phyloP scores from a whole-genome alignment of 148 eudicot genomes.

The Cornus kousa region DNA sequence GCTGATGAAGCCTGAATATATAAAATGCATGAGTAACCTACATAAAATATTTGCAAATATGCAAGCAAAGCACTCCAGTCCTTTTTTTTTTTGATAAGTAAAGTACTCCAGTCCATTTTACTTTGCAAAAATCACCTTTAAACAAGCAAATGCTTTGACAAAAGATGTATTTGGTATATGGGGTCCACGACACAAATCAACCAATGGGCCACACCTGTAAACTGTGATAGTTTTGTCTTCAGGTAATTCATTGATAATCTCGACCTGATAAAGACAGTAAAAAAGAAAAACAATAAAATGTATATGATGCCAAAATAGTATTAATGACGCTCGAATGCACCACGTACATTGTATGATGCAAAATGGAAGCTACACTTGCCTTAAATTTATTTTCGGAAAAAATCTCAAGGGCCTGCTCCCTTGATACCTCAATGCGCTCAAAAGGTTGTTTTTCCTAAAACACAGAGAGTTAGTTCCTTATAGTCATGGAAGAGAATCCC shows the following conservation, averaged over 20 bases:
- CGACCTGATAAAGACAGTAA: conserved; percentile 50
- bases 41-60: neutral
- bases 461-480: neutral
- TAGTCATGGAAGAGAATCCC: neutral
- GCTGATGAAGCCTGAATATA: conserved; percentile 87
- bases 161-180: conserved; percentile 96
- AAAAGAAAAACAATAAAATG: conserved; percentile 2
- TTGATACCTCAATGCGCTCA: conserved; percentile 94
- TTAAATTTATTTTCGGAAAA: conserved; percentile 91
- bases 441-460: conserved; percentile 92
- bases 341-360: neutral
- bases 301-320: neutral
- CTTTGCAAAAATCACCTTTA: conserved; percentile 48
- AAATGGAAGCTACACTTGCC: conserved; percentile 34
- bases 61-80: conserved; percentile 1
- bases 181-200: conserved; percentile 98
- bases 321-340: neutral
- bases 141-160: conserved; percentile 84
- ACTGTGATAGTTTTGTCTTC: conserved; percentile 98
- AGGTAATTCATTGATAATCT: conserved; percentile 88
- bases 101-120: conserved; percentile 1
- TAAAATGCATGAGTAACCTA: neutral
- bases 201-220: conserved; percentile 97
- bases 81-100: neutral
- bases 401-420: conserved; percentile 87